These are phyloP conservation scores for Annona squamosa DNA, from an alignment of 164 flowering plant genomes.

Conservation along the genomic window DNA sequence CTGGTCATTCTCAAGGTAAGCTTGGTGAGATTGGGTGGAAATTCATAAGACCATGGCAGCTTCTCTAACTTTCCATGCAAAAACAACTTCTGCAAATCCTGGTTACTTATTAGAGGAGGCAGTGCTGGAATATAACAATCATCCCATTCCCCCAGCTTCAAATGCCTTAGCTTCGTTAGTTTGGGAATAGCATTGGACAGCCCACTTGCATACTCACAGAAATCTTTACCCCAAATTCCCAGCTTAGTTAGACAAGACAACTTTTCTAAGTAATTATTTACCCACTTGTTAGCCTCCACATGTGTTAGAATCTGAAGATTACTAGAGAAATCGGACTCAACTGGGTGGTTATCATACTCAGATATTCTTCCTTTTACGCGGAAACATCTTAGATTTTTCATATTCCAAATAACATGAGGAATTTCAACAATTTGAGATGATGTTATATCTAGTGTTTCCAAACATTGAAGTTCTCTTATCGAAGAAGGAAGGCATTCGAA, in stretches of 20 bases:
- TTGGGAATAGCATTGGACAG: background rate
- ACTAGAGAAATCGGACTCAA: background rate
- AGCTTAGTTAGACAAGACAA: background rate
- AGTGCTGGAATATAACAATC: background rate
- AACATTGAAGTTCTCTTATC: no score
- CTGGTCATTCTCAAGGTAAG: background rate
- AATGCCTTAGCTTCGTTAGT: background rate
- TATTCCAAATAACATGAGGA: background rate
- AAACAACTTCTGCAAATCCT: background rate
- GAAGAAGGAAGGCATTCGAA: background rate
- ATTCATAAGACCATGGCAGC: background rate
- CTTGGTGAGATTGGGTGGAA: background rate
- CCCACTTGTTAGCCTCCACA: background rate
- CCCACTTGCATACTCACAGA: background rate
- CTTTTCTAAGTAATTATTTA: background rate
- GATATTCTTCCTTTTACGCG: background rate
- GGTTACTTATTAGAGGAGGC: background rate
- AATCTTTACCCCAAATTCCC: background rate
- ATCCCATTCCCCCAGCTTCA: background rate
- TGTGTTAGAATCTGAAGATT: background rate
- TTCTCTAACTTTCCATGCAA: background rate
- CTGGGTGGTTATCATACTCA: background rate
- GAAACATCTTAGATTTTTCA: background rate
- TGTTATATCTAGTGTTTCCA: no score
- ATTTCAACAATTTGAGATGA: background rate